Evolutionary conservation across 1,284 basidiomycete genomes (phyloP).

Genomic region (Trametes hirsuta): DNA sequence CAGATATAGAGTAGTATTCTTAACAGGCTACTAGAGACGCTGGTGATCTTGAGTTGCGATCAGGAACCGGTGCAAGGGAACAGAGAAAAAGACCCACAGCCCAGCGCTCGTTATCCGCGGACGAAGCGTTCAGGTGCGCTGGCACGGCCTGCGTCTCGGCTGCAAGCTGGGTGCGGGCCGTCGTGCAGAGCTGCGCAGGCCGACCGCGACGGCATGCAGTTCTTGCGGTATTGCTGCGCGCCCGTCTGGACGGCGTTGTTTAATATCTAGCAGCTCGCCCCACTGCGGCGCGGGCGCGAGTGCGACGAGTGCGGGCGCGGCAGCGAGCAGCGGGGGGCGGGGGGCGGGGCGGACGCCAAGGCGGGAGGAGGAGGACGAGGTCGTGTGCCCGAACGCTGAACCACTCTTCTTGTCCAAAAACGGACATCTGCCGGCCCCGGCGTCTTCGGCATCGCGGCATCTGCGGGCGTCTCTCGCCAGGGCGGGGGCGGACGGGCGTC

Average conservation of each 20-base stretch:
- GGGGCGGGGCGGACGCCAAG: not conserved
- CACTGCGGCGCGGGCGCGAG: not conserved
- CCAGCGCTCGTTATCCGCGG: not conserved
- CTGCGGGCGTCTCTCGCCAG: too few relatives aligned
- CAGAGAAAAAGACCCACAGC: not conserved
- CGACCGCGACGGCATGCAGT: too few relatives aligned
- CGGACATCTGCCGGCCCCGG: not conserved
- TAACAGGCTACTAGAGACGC: not conserved
- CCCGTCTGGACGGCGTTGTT: not conserved
- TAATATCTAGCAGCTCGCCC: not conserved
- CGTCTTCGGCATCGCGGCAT: not conserved
- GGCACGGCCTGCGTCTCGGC: too few relatives aligned
- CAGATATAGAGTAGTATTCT: not conserved
- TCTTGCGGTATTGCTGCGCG: not conserved
- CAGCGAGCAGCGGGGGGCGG: not conserved
- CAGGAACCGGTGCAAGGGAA: not conserved
- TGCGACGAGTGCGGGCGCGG: not conserved
- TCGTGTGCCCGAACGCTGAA: not conserved
- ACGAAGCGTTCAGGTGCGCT: too few relatives aligned
- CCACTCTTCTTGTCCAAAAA: not conserved
- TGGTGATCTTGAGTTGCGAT: slow-evolving; percentile 2
- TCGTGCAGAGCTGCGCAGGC: too few relatives aligned
- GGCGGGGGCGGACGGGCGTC: too few relatives aligned
- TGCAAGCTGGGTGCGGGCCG: too few relatives aligned
- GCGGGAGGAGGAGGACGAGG: not conserved